These are phyloP conservation scores for Amaranthus hypochondriacus DNA, from an alignment of 148 eudicot genomes.

Conservation along the genomic window DNA sequence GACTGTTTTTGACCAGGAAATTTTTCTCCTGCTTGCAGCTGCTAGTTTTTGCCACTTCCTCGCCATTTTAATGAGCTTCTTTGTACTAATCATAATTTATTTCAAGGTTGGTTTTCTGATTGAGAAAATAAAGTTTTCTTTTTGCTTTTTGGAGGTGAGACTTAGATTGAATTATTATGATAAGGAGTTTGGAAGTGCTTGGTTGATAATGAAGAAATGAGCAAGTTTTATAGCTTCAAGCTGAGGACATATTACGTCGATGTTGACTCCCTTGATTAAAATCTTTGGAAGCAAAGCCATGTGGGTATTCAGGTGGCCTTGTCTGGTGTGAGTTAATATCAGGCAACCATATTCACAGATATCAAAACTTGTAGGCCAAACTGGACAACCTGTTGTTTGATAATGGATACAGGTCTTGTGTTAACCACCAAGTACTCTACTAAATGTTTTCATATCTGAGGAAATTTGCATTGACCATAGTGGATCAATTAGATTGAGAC, in stretches of 20 bases:
- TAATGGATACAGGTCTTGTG: background rate
- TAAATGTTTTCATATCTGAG: too few species aligned
- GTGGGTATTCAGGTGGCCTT: slow-evolving; percentile 9
- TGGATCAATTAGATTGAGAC: background rate
- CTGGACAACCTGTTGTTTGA: too few species aligned
- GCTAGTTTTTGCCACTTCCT: slow-evolving; percentile 28
- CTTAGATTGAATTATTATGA: background rate
- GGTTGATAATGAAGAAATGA: background rate
- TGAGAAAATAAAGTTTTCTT: background rate
- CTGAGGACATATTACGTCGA: background rate
- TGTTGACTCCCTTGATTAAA: background rate
- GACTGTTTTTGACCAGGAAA: slow-evolving; percentile 6
- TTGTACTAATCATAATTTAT: slow-evolving; percentile 23
- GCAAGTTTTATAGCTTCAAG: background rate
- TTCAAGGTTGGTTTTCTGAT: background rate
- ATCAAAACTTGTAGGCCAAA: background rate
- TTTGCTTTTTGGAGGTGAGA: too few species aligned
- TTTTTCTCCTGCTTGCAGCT: slow-evolving; percentile 17
- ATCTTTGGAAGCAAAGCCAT: background rate
- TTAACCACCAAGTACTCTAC: background rate
- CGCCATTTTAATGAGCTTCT: slow-evolving; percentile 26
- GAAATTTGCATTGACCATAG: too few species aligned
- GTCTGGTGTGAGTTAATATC: background rate
- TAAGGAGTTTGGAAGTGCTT: background rate
- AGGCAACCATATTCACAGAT: background rate